Base-by-base conservation (phyloP, 192 early-diverging fungal species). In the Coemansia sp. region DNA sequence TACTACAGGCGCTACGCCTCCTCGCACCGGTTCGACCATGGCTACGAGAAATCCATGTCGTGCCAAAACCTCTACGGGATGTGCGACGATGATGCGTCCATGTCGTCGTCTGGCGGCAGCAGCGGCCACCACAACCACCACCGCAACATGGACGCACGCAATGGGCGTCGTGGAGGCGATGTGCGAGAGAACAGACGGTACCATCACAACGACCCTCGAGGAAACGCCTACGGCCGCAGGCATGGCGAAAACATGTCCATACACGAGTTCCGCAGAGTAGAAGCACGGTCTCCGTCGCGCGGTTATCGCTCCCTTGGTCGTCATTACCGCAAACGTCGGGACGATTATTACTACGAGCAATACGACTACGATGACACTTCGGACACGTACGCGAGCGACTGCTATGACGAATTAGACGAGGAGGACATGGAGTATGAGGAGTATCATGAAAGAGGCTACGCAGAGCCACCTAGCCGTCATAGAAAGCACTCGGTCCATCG, bases 281-380 rank as follows among this genome's bases (percentile, higher is more conserved):
- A 60, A 22, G 40, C 64, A 11, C 67, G 34, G 10, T 25, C 45
- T 2, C 62, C 48, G 6, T 44, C 67, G 0, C 70, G 64, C 27
- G 59, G 67, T 28, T 69, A 65, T 20, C 52, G 62, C 20, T 11
- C 47, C 1, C 27, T 42, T 34, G 64, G 55, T 9, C 62, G 67
- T 17, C 36, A 53, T 27, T 61, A 48, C 31, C 65, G 34, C 19
- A 55, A 33, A 15, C 57, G 41, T 37, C 50, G 30, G 20, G 56
- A 63, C n/a, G 61, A 63, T 14, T 44, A 36, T 19, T 55, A 66
- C 20, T 64, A 79, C 53, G 65, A 68, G 25, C 48, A 68, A 30
- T 65, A 74, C 28, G 71, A 72, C 50, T 69, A 69, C 40, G 62
- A 81, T 45, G 71, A 67, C 7, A 50, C 61, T 41, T 73, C 70